Base-by-base conservation (phyloP, 805 yeast species). In the Yarrowia sp. region DNA sequence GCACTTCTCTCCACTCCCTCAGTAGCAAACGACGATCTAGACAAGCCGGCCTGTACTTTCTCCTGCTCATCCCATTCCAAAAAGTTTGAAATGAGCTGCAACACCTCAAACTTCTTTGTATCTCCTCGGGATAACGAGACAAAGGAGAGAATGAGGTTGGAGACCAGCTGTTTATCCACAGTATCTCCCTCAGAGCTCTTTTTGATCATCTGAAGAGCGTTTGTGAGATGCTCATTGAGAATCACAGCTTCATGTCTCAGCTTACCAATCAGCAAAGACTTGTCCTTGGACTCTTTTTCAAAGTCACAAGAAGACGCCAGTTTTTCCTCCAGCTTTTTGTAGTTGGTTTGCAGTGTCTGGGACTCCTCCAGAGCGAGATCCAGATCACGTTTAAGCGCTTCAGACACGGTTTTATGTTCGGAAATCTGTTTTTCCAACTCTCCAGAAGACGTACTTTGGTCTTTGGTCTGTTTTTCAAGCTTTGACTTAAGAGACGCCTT, bases 181-280 rank as follows among this genome's bases (percentile, higher is more conserved):
- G 87, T 82, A 58, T 87, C 89, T 8, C 91, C 84, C 42, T 86
- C 85, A 44, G 89, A 84, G 62, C 87, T 89, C 72, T 87, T 87
- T 71, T 92, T 90, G 66, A 95, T 83, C 81, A 93, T 80, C 31
- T 90, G 85, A 67, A 93, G 77, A 1, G 98, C 96, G 72, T 95
- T 93, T n/a, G 97, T 92, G 64, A 95, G 78, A 76, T 95, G 98
- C 73, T 95, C 99, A 74, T 95, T 95, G 66, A 93, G 78, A 31
- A 90, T 90, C 9, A 95, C 93, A 1, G 96, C 93, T 74, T 95
- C 99, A 74, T 93, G 98, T 63, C 98, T 84, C 58, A 95, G 81
- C 73, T 93, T 95, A 1, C 98, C 98, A 61, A 95, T 85, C 60
- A 86, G 83, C 38, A 92, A 77, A 66, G 86, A 90, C 75, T 90